A percentile compares a stretch with the other conserved stretches of the same genome.
These are phyloP conservation scores for Tetrapyrgos nigripes DNA, from an alignment of 1,284 basidiomycete species.

Conservation along the genomic window DNA sequence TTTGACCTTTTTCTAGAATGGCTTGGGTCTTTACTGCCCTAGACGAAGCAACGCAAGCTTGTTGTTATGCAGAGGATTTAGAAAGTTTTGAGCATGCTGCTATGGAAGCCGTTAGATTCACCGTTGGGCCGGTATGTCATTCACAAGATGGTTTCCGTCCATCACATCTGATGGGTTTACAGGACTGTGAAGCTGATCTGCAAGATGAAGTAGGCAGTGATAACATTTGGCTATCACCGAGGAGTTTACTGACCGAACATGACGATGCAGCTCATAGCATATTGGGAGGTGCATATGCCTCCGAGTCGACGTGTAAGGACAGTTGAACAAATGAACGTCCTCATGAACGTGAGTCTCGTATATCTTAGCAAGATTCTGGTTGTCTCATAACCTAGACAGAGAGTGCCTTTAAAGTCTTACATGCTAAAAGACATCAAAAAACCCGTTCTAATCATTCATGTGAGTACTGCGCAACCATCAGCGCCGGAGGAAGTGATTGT, in stretches of 20 bases:
- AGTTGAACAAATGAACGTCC: slow-evolving; percentile 58
- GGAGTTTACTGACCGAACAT: slow-evolving; percentile 5
- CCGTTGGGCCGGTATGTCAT: slow-evolving; percentile 56
- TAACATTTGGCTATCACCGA: neutral
- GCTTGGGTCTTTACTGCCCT: slow-evolving; percentile 64
- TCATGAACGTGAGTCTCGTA: slow-evolving; percentile 60
- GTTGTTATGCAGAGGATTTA: slow-evolving; percentile 71
- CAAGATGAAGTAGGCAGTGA: slow-evolving; percentile 58
- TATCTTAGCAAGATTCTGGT: neutral
- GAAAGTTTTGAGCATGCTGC: slow-evolving; percentile 71
- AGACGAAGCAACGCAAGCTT: slow-evolving; percentile 66
- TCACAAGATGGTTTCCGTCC: neutral
- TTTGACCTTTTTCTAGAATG: slow-evolving; percentile 44
- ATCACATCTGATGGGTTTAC: slow-evolving; percentile 10
- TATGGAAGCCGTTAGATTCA: slow-evolving; percentile 59
- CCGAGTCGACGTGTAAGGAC: slow-evolving; percentile 58
- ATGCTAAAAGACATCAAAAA: slow-evolving; percentile 59
- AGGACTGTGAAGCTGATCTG: slow-evolving; percentile 62
- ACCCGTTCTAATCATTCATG: slow-evolving; percentile 78
- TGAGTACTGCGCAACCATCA: slow-evolving; percentile 32
- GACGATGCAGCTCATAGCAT: slow-evolving; percentile 61
- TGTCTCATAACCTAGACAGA: slow-evolving; percentile 41
- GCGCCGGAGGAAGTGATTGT: slow-evolving; percentile 2
- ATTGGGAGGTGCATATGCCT: slow-evolving; percentile 63
- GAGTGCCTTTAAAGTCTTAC: slow-evolving; percentile 54